Conservation (phyloP, 2,329 filamentous ascomycete genomes). For the Colletotrichum eleusines region DNA sequence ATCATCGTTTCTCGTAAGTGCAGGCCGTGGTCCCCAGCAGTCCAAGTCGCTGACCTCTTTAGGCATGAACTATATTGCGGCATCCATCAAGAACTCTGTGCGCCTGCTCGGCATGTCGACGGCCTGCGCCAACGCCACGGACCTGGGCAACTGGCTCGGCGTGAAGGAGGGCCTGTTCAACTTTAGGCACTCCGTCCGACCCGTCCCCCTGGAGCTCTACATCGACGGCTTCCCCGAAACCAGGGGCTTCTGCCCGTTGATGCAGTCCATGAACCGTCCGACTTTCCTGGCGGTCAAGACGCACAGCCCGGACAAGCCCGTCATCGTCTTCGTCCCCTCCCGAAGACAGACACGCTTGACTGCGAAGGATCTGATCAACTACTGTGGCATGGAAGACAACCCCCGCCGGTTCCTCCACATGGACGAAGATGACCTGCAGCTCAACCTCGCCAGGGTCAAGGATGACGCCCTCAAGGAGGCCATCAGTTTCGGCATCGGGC, state of each 20-base stretch:
- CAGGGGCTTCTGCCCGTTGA: slow-evolving; percentile 93
- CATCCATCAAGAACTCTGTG: slow-evolving; percentile 90
- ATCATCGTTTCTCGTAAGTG: slow-evolving; percentile 83
- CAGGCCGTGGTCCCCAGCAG: neutral
- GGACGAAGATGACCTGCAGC: slow-evolving; percentile 91
- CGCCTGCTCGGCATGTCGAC: slow-evolving; percentile 98
- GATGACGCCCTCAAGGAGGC: slow-evolving; percentile 93
- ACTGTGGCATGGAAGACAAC: slow-evolving; percentile 98
- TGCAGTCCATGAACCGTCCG: slow-evolving; percentile 99
- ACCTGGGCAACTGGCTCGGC: slow-evolving; percentile 95
- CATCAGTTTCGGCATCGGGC: slow-evolving; percentile 95
- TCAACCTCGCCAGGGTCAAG: slow-evolving; percentile 90
- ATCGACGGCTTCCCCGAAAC: slow-evolving; percentile 98
- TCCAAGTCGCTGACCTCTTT: slow-evolving; percentile 42
- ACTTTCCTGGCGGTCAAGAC: slow-evolving; percentile 97
- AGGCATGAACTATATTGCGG: slow-evolving; percentile 98
- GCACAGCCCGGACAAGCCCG: slow-evolving; percentile 95
- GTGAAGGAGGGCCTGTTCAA: slow-evolving; percentile 98
- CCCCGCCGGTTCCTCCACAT: slow-evolving; percentile 92
- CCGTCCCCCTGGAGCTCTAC: slow-evolving; percentile 94
- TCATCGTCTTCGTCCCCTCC: slow-evolving; percentile 98
- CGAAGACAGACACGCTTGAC: slow-evolving; percentile 94
- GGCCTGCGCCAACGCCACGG: slow-evolving; percentile 93
- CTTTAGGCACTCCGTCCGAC: slow-evolving; percentile 95
- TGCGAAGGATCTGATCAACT: slow-evolving; percentile 95